Conservation (phyloP, 2,329 filamentous ascomycete genomes). For the Gyromitra esculenta region DNA sequence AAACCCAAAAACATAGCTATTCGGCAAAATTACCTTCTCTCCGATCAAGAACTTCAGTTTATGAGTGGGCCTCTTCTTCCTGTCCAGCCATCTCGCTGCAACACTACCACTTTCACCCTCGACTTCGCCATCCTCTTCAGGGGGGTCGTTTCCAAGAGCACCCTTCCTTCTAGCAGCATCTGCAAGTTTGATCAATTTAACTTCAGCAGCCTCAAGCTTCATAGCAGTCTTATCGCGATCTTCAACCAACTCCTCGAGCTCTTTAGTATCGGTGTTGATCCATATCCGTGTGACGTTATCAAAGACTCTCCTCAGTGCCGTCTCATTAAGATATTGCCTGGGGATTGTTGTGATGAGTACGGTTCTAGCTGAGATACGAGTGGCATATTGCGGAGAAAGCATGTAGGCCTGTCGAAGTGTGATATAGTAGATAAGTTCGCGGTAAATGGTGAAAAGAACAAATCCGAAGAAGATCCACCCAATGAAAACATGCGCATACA, state of each 20-base stretch:
- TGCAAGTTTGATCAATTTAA: slow-evolving; percentile 81
- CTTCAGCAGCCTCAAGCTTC: slow-evolving; percentile 86
- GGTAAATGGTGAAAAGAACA: slow-evolving; percentile 84
- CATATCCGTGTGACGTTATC: slow-evolving; percentile 83
- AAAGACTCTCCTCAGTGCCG: slow-evolving; percentile 81
- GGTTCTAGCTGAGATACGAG: slow-evolving; percentile 86
- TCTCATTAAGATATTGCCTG: slow-evolving; percentile 77
- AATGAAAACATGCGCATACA: slow-evolving; percentile 83
- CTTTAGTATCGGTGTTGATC: slow-evolving; percentile 79
- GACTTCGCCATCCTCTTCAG: slow-evolving; percentile 60
- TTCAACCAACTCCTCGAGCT: slow-evolving; percentile 81
- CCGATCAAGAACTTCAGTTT: slow-evolving; percentile 76
- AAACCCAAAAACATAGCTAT: neutral
- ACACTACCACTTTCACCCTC: slow-evolving; percentile 71
- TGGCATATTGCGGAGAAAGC: slow-evolving; percentile 82
- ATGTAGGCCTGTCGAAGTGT: slow-evolving; percentile 93
- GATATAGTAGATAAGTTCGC: slow-evolving; percentile 90
- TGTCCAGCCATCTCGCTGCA: slow-evolving; percentile 77
- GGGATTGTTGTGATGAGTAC: slow-evolving; percentile 90
- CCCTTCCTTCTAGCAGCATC: slow-evolving; percentile 76
- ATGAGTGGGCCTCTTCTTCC: slow-evolving; percentile 80
- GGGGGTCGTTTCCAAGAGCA: slow-evolving; percentile 54
- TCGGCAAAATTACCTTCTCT: slow-evolving; percentile 67
- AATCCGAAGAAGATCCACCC: slow-evolving; percentile 88
- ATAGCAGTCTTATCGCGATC: slow-evolving; percentile 82